Base-by-base conservation (phyloP, 192 early-diverging fungal genomes). In the Phycomyces nitens region DNA sequence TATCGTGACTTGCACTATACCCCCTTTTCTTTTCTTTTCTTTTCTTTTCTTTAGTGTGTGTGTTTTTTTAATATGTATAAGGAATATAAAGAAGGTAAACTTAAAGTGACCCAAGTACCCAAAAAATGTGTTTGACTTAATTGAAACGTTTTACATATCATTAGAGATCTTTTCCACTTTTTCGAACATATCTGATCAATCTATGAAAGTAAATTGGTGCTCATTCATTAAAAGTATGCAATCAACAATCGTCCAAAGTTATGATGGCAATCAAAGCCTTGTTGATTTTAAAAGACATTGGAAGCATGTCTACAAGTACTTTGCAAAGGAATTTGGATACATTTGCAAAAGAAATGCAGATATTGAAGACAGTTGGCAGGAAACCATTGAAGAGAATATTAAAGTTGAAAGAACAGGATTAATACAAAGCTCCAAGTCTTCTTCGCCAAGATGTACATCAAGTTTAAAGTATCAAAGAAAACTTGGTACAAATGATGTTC, bases 401-500 rank as follows among this genome's bases (percentile, higher is more conserved):
- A 42, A 7, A 42, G 41, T 42, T 42, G 14, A 42, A 42, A 42
- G 14, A 42, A 42, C 41, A 42, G 14, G 14, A 42, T 42, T 14
- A 42, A 42, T 42, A 42, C 41, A 42, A 42, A 42, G 41, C 41
- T 42, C 41, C 41, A 42, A 14, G 41, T 14, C 41, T 42, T 42
- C 41, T 42, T 42, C 41, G 7, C 14, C 41, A 42, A 42, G 41
- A 42, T 10, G 41, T 14, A 42, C 41, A 42, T 42, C 41, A 42
- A 42, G 41, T 42, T 42, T 42, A 42, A 42, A 42, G 14, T 42
- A 42, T 42, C 41, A 42, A 42, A 42, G 41, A 42, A 42, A 14
- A 42, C 41, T 42, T 42, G 41, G 41, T 42, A 42, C 41, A 42
- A 42, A 42, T 42, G 41, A 42, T 42, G 41, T 42, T 42, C 41